Conservation (phyloP, 768 basidiomycete species). For the Boletus sp. region DNA sequence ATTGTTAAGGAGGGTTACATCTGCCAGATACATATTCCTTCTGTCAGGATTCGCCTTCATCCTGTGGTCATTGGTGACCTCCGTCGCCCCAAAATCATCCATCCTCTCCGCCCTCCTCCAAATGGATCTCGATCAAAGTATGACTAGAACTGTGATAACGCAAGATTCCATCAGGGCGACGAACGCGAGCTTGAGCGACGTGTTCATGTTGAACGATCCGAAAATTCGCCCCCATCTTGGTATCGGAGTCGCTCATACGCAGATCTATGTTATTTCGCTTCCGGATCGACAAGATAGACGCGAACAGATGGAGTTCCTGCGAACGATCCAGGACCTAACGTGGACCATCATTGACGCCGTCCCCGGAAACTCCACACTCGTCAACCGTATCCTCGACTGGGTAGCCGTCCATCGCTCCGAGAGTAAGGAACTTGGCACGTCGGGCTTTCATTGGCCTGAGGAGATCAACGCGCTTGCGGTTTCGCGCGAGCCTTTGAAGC, state of each 20-base stretch:
- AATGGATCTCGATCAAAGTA: slow-evolving; percentile 11
- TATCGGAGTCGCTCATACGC: slow-evolving; percentile 38
- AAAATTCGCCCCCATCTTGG: not conserved
- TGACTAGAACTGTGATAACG: not conserved
- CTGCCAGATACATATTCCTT: slow-evolving; percentile 24
- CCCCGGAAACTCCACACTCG: slow-evolving; percentile 37
- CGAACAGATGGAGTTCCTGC: slow-evolving; percentile 54
- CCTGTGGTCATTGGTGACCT: slow-evolving; percentile 18
- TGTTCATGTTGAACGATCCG: not conserved
- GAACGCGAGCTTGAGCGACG: not conserved
- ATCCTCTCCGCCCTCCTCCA: slow-evolving; percentile 15
- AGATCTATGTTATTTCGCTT: slow-evolving; percentile 61
- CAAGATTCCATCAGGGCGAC: not conserved
- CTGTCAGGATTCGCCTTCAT: slow-evolving; percentile 20
- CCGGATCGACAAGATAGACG: slow-evolving; percentile 54
- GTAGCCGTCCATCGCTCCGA: slow-evolving; percentile 30
- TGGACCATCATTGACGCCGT: slow-evolving; percentile 59
- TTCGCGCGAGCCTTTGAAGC: slow-evolving; percentile 3
- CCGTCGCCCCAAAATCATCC: slow-evolving; percentile 9
- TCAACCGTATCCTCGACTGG: slow-evolving; percentile 42
- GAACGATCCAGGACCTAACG: slow-evolving; percentile 41
- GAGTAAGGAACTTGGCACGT: not conserved
- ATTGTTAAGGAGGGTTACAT: slow-evolving; percentile 9
- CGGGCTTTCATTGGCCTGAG: slow-evolving; percentile 40
- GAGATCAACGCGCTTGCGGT: slow-evolving; percentile 31